Evolutionary conservation across 768 basidiomycete species (phyloP).

Genomic region (Favolaschia claudopus): DNA sequence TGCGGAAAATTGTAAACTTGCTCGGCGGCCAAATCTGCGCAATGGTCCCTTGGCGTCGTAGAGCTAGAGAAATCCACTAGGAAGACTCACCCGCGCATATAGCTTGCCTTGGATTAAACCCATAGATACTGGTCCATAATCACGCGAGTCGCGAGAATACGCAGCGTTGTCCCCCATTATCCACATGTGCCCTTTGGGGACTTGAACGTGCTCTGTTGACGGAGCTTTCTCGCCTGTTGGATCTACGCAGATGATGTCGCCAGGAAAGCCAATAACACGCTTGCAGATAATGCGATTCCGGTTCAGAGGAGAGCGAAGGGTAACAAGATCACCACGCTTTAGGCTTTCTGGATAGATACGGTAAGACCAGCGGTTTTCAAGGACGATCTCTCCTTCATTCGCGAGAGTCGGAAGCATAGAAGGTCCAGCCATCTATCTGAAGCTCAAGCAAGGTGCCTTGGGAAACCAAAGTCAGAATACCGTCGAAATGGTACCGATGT

Average conservation of each 20-base stretch:
- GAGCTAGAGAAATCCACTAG: background rate
- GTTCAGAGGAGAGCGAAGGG: constrained; percentile 72
- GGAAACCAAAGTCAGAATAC: constrained; percentile 44
- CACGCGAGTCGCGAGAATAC: constrained; percentile 85
- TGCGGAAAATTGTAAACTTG: constrained; percentile 49
- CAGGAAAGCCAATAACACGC: constrained; percentile 88
- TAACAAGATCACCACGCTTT: constrained; percentile 79
- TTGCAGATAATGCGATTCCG: constrained; percentile 82
- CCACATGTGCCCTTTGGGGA: constrained; percentile 92
- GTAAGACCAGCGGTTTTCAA: constrained; percentile 68
- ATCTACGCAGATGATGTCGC: constrained; percentile 89
- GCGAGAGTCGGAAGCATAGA: constrained; percentile 86
- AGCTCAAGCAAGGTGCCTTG: constrained; percentile 2
- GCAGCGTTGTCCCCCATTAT: constrained; percentile 88
- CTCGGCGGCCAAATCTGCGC: constrained; percentile 52
- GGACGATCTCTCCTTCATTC: constrained; percentile 61
- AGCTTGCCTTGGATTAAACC: constrained; percentile 77
- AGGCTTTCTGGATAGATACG: constrained; percentile 59
- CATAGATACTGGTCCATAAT: constrained; percentile 92
- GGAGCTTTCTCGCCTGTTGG: constrained; percentile 74
- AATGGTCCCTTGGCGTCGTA: no score
- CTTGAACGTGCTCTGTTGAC: constrained; percentile 73
- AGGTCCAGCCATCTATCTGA: constrained; percentile 67
- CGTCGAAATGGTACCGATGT: constrained; percentile 62
- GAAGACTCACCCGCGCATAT: constrained; percentile 62